Percentiles rank a stretch among this genome's conserved stretches.
Evolutionary conservation across 2,329 filamentous ascomycete genomes (phyloP).

Genomic region (Pseudocercospora cruenta): DNA sequence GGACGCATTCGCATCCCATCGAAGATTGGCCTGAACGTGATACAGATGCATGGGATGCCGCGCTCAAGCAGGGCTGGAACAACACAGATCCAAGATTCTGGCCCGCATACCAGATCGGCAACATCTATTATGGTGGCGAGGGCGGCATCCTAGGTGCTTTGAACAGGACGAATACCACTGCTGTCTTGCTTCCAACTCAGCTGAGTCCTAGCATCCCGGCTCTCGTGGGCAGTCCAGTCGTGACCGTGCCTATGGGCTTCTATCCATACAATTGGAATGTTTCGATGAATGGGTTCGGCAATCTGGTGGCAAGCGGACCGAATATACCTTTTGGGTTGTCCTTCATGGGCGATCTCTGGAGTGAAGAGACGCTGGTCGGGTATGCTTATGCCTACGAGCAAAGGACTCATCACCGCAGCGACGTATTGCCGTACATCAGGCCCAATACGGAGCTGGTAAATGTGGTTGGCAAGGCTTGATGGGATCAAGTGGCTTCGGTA

Average conservation of each 20-base stretch:
- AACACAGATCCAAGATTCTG: slow-evolving; percentile 63
- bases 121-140: slow-evolving; percentile 58
- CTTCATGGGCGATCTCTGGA: slow-evolving; percentile 65
- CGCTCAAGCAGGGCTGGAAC: slow-evolving; percentile 57
- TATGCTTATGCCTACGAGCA: slow-evolving; percentile 73
- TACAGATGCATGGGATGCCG: slow-evolving; percentile 59
- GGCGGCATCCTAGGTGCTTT: slow-evolving; percentile 66
- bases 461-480: slow-evolving; percentile 38
- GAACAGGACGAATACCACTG: slow-evolving; percentile 60
- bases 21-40: slow-evolving; percentile 67
- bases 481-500: neutral
- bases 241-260: slow-evolving; percentile 66
- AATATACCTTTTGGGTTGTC: slow-evolving; percentile 64
- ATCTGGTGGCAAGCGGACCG: slow-evolving; percentile 58
- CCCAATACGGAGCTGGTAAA: slow-evolving; percentile 54
- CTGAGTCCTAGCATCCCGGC: slow-evolving; percentile 55
- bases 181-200: slow-evolving; percentile 62
- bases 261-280: slow-evolving; percentile 56
- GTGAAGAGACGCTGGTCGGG: slow-evolving; percentile 64
- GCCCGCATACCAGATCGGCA: slow-evolving; percentile 55
- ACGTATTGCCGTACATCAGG: slow-evolving; percentile 53
- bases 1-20: slow-evolving; percentile 56
- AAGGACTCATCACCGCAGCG: slow-evolving; percentile 54
- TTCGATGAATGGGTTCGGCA: slow-evolving; percentile 49
- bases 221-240: slow-evolving; percentile 61